These are phyloP conservation scores for Cubamyces sp. DNA, from an alignment of 768 basidiomycete species.

Conservation along the genomic window DNA sequence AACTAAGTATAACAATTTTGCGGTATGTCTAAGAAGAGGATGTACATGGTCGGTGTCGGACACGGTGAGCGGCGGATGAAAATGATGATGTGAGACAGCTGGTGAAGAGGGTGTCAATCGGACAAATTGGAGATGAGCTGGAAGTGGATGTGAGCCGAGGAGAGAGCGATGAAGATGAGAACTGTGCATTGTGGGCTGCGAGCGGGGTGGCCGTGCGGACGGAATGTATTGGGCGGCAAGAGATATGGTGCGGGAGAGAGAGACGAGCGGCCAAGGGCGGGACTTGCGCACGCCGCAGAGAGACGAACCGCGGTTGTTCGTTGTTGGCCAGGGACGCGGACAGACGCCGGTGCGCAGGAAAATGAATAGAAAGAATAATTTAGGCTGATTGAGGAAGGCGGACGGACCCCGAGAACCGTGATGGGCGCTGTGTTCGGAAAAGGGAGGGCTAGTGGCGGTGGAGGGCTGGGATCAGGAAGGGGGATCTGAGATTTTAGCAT, in stretches of 20 bases:
- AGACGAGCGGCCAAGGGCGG: neutral
- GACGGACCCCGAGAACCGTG: slow-evolving; percentile 17
- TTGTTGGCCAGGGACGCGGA: neutral
- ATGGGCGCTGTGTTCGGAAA: neutral
- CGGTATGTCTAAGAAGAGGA: too few species aligned
- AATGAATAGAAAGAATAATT: neutral
- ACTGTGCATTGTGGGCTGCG: neutral
- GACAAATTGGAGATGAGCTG: slow-evolving; percentile 5
- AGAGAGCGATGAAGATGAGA: neutral
- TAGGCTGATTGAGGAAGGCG: neutral
- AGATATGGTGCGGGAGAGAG: too few species aligned
- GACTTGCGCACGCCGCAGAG: too few species aligned
- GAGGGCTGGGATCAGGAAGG: slow-evolving; percentile 12
- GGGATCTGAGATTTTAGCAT: slow-evolving; percentile 18
- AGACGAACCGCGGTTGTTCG: too few species aligned
- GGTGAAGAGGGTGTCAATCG: neutral
- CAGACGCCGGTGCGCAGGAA: neutral
- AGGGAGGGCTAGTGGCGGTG: slow-evolving; percentile 20
- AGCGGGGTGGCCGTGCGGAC: slow-evolving; percentile 7
- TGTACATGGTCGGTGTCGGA: neutral
- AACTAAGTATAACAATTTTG: slow-evolving; percentile 1
- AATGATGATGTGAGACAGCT: slow-evolving; percentile 11
- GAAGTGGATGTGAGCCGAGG: neutral
- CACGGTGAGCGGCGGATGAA: slow-evolving; percentile 16
- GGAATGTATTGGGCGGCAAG: neutral